Conservation (phyloP, 139 green algal species). For the Limnomonas spitsbergensis region DNA sequence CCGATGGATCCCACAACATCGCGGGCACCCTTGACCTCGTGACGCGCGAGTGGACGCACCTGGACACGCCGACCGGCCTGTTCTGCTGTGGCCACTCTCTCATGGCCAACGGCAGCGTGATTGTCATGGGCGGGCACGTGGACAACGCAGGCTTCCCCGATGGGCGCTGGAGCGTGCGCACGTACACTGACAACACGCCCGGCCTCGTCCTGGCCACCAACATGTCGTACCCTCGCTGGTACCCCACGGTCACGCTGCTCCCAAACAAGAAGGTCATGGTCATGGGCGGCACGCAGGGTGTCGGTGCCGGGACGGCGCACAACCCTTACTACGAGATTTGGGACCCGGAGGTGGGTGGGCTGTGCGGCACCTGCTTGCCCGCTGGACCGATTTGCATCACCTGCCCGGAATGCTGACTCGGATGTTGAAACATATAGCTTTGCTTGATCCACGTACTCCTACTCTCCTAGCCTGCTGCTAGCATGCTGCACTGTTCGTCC, state of each 20-base stretch:
- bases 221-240: conserved; percentile 26
- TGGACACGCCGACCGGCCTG: conserved; percentile 19
- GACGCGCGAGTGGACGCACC: neutral
- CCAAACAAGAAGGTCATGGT: conserved; percentile 17
- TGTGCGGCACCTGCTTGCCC: too few species aligned
- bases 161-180: conserved; percentile 22
- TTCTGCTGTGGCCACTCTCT: conserved; percentile 37
- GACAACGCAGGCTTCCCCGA: conserved; percentile 7
- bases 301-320: conserved; percentile 14
- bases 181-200: neutral
- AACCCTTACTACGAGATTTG: conserved; percentile 24
- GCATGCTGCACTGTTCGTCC: too few species aligned
- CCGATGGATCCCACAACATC: conserved; percentile 24
- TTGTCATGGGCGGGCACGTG: conserved; percentile 3
- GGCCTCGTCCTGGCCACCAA: neutral
- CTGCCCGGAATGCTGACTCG: too few species aligned
- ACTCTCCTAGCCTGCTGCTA: too few species aligned
- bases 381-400: too few species aligned
- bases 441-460: too few species aligned
- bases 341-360: conserved; percentile 1
- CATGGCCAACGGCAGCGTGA: neutral
- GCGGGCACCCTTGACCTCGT: conserved; percentile 20
- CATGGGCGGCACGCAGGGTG: conserved; percentile 32
- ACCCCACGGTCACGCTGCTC: conserved; percentile 29
- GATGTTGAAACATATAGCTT: too few species aligned